phyloP scores from a whole-genome alignment of 2,329 filamentous ascomycete species.

The Colletotrichum sp. region DNA sequence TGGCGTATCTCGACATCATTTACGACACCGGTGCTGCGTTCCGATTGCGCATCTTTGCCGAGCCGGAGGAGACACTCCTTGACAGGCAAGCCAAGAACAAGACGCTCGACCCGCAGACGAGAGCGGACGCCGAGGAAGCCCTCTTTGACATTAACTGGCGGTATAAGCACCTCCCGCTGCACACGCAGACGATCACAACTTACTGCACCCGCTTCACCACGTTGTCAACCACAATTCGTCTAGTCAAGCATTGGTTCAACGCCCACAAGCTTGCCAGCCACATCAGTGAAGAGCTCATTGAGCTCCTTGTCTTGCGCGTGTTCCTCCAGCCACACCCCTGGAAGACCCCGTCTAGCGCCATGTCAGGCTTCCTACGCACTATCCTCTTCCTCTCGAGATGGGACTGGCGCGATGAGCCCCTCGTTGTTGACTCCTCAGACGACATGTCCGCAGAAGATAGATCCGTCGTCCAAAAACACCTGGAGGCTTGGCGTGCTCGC shows the following conservation, averaged over 20 bases:
- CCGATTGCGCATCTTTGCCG: conserved; percentile 86
- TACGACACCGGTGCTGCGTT: conserved; percentile 77
- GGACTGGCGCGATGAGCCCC: conserved; percentile 88
- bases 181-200: conserved; percentile 81
- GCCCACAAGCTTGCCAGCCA: conserved; percentile 80
- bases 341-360: conserved; percentile 75
- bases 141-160: conserved; percentile 74
- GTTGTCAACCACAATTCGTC: conserved; percentile 80
- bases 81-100: conserved; percentile 81
- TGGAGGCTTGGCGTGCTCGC: conserved; percentile 85
- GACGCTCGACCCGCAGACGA: conserved; percentile 64
- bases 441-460: conserved; percentile 68
- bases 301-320: conserved; percentile 78
- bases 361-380: conserved; percentile 82
- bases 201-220: conserved; percentile 81
- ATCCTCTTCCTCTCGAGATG: conserved; percentile 82
- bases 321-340: conserved; percentile 87
- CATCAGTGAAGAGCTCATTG: conserved; percentile 80
- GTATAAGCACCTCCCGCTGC: conserved; percentile 75
- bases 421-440: conserved; percentile 78
- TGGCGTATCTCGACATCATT: conserved; percentile 81
- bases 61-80: conserved; percentile 82
- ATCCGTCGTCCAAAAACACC: conserved; percentile 68
- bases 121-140: conserved; percentile 72
- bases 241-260: conserved; percentile 90